These are phyloP conservation scores for Plantago coronopus DNA, from an alignment of 305 asterid genomes.

Conservation along the genomic window DNA sequence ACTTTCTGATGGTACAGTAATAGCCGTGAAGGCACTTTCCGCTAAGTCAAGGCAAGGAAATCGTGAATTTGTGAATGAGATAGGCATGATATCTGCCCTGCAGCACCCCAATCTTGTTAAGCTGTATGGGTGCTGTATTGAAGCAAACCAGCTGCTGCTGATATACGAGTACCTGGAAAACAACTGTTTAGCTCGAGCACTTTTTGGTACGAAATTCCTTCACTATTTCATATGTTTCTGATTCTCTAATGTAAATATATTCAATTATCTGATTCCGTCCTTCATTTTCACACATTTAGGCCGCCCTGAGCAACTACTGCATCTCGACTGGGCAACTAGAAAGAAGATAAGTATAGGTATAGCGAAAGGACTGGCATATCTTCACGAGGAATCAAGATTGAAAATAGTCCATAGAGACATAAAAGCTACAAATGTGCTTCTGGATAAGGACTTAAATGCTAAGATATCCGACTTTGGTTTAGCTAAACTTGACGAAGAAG, in stretches of 20 bases:
- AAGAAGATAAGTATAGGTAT: constrained; percentile 49
- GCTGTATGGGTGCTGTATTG: constrained; percentile 69
- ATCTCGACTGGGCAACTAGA: constrained; percentile 62
- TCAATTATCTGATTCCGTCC: background rate
- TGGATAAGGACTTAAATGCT: constrained; percentile 47
- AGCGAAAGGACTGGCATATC: constrained; percentile 71
- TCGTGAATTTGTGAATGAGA: constrained; percentile 73
- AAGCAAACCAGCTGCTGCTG: constrained; percentile 56
- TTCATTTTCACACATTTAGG: constrained; percentile 25
- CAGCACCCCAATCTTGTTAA: constrained; percentile 81
- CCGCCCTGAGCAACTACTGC: constrained; percentile 37
- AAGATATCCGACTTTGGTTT: constrained; percentile 75
- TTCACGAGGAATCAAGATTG: constrained; percentile 70
- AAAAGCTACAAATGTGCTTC: constrained; percentile 61
- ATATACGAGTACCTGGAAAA: constrained; percentile 55
- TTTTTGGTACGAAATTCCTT: constrained; percentile 37
- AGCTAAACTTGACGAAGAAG: constrained; percentile 65
- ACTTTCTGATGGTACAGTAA: constrained; percentile 47
- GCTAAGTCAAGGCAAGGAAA: constrained; percentile 77
- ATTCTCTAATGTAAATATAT: background rate
- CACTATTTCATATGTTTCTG: background rate
- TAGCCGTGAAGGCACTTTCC: constrained; percentile 80
- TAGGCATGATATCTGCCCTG: constrained; percentile 82
- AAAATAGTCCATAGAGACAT: constrained; percentile 71
- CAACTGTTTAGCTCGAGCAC: constrained; percentile 51